Evolutionary conservation across 305 asterid species (phyloP), one percentile per base, ranked within the genome.

Genomic region (Fraxinus latifolia): DNA sequence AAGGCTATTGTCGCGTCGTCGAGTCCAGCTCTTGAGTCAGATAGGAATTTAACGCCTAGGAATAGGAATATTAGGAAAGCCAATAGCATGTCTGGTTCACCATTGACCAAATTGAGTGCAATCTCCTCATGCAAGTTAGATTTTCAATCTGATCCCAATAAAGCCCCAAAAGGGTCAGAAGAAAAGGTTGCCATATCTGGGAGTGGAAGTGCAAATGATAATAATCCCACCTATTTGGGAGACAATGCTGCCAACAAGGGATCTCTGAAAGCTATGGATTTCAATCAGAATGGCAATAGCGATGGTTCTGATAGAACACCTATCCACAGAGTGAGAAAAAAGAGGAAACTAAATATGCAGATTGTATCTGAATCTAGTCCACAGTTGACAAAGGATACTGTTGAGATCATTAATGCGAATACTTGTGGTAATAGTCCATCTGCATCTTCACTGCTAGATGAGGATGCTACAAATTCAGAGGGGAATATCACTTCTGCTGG

Each of bases 1-100:
- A 91, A 92, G 89, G 91, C 94, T 87, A 87, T 90, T 85, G 87
- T 88, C 89, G 80, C 91, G 11, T 88, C 94, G 34, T 81, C 93
- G 77, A 78, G 83, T 86, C 83, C 92, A 32, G 83, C 53, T 79
- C 82, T 60, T 79, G 88, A 86, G 53, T 82, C 80, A 0, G 85
- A 80, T 80, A 81, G 77, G 44, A 83, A 72, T 70, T 83, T 81
- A 65, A 78, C 55, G 29, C 70, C 53, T 79, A 81, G 86, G 83
- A 62, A 79, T 79, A 87, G 82, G 77, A 85, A 85, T 72, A 50
- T 65, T 72, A 83, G 87, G 82, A 85, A 58, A 87, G 72, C 74
- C 21, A 80, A 33, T 82, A 68, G 67, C 78, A 32, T 77, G 72
- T 74, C 86, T 85, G 88, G 78, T 82, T 67, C 84, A 37, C 89